Conservation (phyloP, 257 asterid genomes). For the Misopates orontium region DNA sequence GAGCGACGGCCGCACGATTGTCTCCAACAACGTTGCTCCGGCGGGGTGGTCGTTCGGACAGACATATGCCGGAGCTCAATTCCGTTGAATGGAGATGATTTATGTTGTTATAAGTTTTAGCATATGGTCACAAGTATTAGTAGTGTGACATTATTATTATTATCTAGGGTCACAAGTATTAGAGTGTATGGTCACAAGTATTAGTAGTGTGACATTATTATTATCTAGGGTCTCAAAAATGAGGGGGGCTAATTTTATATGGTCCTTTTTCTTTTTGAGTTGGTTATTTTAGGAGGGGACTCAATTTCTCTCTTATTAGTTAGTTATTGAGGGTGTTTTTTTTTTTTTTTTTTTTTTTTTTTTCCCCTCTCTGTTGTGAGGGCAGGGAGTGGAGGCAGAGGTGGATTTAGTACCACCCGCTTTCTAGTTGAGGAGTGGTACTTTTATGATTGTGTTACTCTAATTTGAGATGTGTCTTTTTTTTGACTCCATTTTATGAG, state of each 20-base stretch:
- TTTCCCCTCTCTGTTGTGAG: conserved; percentile 18
- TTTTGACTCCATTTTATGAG: conserved; percentile 7
- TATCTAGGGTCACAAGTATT: conserved; percentile 20
- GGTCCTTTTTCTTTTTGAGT: conserved; percentile 32
- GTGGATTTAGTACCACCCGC: conserved; percentile 61
- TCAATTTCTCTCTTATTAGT: conserved; percentile 21
- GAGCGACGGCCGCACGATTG: conserved; percentile 65
- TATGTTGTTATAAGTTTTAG: no score
- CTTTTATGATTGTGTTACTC: conserved; percentile 13
- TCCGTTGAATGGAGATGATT: conserved; percentile 43
- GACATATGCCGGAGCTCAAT: conserved; percentile 79
- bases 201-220: conserved; percentile 2
- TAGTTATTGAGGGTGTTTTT: conserved; percentile 23
- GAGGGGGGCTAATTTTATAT: conserved; percentile 50
- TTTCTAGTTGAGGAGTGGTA: conserved; percentile 27
- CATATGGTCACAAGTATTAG: conserved; percentile 39
- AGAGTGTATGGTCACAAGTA: conserved; percentile 33
- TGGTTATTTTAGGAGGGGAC: conserved; percentile 25
- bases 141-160: conserved; percentile 35
- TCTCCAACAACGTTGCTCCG: conserved; percentile 71
- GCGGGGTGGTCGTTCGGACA: conserved; percentile 84
- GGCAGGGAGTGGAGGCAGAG: conserved; percentile 38
- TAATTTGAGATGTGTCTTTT: neutral
- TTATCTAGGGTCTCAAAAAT: conserved; percentile 24
- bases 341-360: neutral